phyloP scores from a whole-genome alignment of 106 monocot species.

The Acanthochlamys bracteata region DNA sequence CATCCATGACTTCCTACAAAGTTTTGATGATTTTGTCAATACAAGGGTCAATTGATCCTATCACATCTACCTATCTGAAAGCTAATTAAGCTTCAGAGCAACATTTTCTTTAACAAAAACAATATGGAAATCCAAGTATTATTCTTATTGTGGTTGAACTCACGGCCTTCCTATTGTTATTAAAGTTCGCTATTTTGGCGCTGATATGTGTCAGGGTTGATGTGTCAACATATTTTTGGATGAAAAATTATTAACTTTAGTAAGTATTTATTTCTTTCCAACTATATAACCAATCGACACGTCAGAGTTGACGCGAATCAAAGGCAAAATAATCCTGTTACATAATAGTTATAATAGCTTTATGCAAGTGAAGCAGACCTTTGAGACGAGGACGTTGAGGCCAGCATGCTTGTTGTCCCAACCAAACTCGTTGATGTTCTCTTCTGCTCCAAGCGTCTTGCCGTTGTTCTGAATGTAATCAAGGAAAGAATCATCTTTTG shows the following conservation, averaged over 20 bases:
- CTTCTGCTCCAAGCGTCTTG: conserved; percentile 71
- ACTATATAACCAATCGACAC: not conserved
- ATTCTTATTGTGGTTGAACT: too few species aligned
- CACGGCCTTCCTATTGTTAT: too few species aligned
- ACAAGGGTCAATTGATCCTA: not conserved
- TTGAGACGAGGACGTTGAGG: conserved; percentile 78
- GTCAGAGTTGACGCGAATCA: not conserved
- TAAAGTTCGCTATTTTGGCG: too few species aligned
- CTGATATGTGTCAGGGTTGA: not conserved
- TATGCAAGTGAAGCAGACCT: conserved; percentile 22
- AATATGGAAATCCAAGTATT: too few species aligned
- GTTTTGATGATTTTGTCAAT: too few species aligned
- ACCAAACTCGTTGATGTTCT: conserved; percentile 82
- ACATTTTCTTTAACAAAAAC: too few species aligned
- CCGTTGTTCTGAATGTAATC: conserved; percentile 71
- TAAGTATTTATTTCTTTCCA: not conserved
- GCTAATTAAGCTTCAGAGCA: not conserved
- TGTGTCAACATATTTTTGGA: not conserved
- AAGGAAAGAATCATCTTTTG: conserved; percentile 44
- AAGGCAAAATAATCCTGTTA: not conserved
- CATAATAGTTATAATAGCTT: not conserved
- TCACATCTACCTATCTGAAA: not conserved
- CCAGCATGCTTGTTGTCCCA: conserved; percentile 99
- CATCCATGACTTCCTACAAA: not conserved
- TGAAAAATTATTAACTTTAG: not conserved